Percentiles rank a stretch among this genome's conserved stretches.
phyloP scores from a whole-genome alignment of 495 filamentous ascomycete species.

The Neurospora sp. region DNA sequence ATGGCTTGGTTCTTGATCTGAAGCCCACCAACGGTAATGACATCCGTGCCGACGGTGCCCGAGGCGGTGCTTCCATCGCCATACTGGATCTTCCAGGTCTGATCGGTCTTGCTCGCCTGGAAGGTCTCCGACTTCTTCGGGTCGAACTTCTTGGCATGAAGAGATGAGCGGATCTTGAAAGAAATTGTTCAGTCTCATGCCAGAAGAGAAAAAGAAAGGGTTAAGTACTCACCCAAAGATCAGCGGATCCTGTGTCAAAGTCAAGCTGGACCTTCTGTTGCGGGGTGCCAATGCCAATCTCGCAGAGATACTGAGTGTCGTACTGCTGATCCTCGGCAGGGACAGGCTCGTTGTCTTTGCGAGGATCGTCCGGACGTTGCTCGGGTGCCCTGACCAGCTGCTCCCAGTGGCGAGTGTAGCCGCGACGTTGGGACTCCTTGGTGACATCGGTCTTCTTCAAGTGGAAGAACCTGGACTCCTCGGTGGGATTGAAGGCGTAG shows the following conservation, averaged over 20 bases:
- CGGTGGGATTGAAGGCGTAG: slow-evolving; percentile 60
- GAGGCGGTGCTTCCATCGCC: slow-evolving; percentile 64
- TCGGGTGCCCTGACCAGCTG: slow-evolving; percentile 32
- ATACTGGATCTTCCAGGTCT: slow-evolving; percentile 62
- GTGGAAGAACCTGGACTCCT: slow-evolving; percentile 40
- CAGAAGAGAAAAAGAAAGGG: background rate
- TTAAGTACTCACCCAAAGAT: slow-evolving; percentile 57
- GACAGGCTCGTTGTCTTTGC: slow-evolving; percentile 22
- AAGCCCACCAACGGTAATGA: slow-evolving; percentile 58
- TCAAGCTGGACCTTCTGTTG: slow-evolving; percentile 56
- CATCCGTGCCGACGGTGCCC: slow-evolving; percentile 61
- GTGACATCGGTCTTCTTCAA: slow-evolving; percentile 23
- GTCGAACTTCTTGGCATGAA: slow-evolving; percentile 35
- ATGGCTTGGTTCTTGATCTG: slow-evolving; percentile 56
- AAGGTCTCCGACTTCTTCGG: slow-evolving; percentile 53
- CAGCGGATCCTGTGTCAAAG: slow-evolving; percentile 69
- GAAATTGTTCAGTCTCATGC: background rate
- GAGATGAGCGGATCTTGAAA: slow-evolving; percentile 35
- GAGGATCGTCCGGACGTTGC: background rate
- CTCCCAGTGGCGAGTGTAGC: slow-evolving; percentile 32
- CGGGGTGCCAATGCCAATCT: slow-evolving; percentile 58
- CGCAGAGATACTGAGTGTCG: slow-evolving; percentile 59
- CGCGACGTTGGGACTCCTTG: slow-evolving; percentile 7
- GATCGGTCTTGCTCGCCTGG: slow-evolving; percentile 39
- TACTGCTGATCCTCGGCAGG: slow-evolving; percentile 66